These are phyloP conservation scores for Taxillus chinensis DNA, from an alignment of 164 flowering plant genomes.

Conservation along the genomic window DNA sequence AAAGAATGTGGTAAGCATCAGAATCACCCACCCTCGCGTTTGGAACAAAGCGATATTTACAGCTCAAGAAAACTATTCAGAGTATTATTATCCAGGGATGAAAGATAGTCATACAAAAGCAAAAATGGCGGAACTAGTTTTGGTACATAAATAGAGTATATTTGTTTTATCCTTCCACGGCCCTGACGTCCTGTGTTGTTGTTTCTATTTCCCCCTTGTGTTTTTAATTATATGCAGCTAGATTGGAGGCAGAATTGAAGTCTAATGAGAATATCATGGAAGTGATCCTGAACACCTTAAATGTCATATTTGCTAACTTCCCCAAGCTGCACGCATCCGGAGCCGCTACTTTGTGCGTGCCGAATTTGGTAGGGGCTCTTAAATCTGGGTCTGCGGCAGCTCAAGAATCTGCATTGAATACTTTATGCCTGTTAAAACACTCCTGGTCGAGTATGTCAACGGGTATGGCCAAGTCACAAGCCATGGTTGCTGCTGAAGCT, in stretches of 20 bases:
- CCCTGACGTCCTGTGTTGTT: no score
- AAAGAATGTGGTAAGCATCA: no score
- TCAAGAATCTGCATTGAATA: conserved; percentile 66
- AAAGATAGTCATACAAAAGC: no score
- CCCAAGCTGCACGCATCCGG: conserved; percentile 75
- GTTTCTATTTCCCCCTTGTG: neutral
- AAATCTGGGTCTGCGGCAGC: conserved; percentile 70
- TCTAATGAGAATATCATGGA: conserved; percentile 60
- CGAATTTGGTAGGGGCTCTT: conserved; percentile 62
- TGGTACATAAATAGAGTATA: no score
- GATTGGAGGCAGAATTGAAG: conserved; percentile 68
- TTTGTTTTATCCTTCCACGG: no score
- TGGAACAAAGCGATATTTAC: no score
- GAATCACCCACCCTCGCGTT: no score
- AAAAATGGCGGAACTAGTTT: no score
- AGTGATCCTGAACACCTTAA: conserved; percentile 64
- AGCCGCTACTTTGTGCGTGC: conserved; percentile 78
- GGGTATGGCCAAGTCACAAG: conserved; percentile 69
- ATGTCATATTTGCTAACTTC: conserved; percentile 67
- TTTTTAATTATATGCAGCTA: conserved; percentile 46
- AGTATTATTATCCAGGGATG: no score
- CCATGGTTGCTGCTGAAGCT: conserved; percentile 85
- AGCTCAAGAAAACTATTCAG: no score
- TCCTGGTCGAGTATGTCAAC: conserved; percentile 80
- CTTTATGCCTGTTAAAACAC: conserved; percentile 58